Evolutionary conservation across 2,329 filamentous ascomycete genomes (phyloP).

Genomic region (Xylogone sp.): DNA sequence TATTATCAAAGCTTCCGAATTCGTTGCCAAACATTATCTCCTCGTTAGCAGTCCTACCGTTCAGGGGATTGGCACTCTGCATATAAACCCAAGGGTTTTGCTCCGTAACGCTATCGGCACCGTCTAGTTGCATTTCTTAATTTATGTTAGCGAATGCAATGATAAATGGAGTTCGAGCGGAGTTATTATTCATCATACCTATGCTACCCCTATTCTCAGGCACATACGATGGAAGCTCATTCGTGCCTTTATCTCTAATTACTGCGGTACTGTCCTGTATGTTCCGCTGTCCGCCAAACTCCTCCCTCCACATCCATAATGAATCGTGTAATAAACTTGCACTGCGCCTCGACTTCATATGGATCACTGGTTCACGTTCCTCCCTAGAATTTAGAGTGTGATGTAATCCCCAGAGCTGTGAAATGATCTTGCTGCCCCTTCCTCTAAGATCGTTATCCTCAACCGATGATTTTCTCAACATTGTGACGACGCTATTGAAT

Average conservation of each 20-base stretch:
- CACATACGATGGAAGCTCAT: too few species aligned
- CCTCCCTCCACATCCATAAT: constrained; percentile 8
- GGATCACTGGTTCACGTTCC: not conserved
- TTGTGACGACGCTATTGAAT: constrained; percentile 1
- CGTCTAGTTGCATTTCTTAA: too few species aligned
- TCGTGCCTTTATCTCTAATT: too few species aligned
- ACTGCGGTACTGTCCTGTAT: too few species aligned
- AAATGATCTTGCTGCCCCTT: constrained; percentile 5
- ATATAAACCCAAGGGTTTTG: too few species aligned
- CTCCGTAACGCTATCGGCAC: too few species aligned
- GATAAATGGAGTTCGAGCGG: too few species aligned
- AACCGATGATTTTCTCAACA: constrained; percentile 3
- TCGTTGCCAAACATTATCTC: not conserved
- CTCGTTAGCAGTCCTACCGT: too few species aligned
- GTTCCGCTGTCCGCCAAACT: not conserved
- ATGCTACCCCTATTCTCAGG: too few species aligned
- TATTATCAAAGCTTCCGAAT: not conserved
- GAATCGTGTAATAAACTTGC: constrained; percentile 7
- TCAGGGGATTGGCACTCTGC: too few species aligned
- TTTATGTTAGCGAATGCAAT: too few species aligned
- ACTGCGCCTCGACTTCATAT: not conserved
- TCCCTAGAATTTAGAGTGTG: not conserved
- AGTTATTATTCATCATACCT: too few species aligned
- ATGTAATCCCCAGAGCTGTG: constrained; percentile 7
- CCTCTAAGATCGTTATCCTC: constrained; percentile 6